A percentile compares a stretch with the other conserved stretches of the same genome.
These are phyloP conservation scores for Dactylonectria macrodidyma DNA, from an alignment of 2,329 filamentous ascomycete genomes.

Conservation along the genomic window DNA sequence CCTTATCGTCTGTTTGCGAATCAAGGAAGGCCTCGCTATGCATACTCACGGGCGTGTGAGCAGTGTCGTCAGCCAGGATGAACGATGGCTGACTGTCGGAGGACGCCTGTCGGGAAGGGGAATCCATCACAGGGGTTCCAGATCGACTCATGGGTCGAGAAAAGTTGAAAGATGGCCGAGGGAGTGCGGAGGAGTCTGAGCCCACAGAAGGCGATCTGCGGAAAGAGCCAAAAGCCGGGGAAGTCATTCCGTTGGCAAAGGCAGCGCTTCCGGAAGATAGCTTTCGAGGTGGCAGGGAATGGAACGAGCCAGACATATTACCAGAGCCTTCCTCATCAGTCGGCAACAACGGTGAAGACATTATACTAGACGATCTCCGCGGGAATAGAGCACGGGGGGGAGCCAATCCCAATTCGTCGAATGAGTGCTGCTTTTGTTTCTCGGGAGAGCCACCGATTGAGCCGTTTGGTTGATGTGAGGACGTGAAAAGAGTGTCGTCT, in stretches of 20 bases:
- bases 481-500: slow-evolving; percentile 53
- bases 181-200: slow-evolving; percentile 83
- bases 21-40: slow-evolving; percentile 78
- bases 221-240: slow-evolving; percentile 73
- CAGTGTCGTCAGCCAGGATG: slow-evolving; percentile 74
- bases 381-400: slow-evolving; percentile 66
- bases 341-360: slow-evolving; percentile 74
- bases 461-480: slow-evolving; percentile 53
- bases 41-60: slow-evolving; percentile 80
- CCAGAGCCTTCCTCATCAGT: slow-evolving; percentile 78
- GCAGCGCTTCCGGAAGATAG: slow-evolving; percentile 79
- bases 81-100: slow-evolving; percentile 78
- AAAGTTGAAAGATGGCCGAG: slow-evolving; percentile 90
- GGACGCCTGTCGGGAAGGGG: slow-evolving; percentile 73
- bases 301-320: slow-evolving; percentile 67
- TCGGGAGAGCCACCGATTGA: slow-evolving; percentile 61
- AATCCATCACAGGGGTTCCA: slow-evolving; percentile 72
- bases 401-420: slow-evolving; percentile 66
- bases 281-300: slow-evolving; percentile 81
- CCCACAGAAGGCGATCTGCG: slow-evolving; percentile 87
- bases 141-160: slow-evolving; percentile 88
- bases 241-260: slow-evolving; percentile 61
- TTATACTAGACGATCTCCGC: slow-evolving; percentile 71
- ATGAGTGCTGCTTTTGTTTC: slow-evolving; percentile 60
- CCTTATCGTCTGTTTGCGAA: slow-evolving; percentile 62